Percentiles rank a stretch among this genome's conserved stretches.
Conservation (phyloP, 805 yeast species). For the Saccharomycodes ludwigii region DNA sequence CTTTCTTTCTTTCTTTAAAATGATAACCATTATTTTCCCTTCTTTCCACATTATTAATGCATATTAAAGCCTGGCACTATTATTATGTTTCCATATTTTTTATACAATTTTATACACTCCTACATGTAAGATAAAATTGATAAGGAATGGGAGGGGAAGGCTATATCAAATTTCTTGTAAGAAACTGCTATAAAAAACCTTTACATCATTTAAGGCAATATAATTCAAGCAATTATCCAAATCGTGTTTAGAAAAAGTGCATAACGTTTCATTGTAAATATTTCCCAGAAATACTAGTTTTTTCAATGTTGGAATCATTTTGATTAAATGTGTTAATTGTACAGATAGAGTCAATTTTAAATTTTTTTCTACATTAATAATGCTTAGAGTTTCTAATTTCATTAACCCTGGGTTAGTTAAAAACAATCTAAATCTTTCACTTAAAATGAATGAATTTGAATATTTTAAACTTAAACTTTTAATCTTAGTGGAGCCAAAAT, state of each 20-base stretch:
- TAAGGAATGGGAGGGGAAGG: no score
- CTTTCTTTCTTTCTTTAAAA: background rate
- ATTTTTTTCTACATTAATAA: constrained; percentile 17
- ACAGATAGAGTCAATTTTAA: constrained; percentile 22
- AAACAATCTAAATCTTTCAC: constrained; percentile 25
- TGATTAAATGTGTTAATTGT: constrained; percentile 20
- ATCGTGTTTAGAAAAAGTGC: constrained; percentile 18
- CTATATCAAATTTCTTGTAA: constrained; percentile 8
- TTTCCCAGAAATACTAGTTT: constrained; percentile 21
- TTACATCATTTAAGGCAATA: constrained; percentile 21
- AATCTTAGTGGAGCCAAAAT: constrained; percentile 17
- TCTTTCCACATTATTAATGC: no score
- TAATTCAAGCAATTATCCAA: constrained; percentile 17
- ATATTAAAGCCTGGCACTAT: no score
- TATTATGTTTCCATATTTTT: no score
- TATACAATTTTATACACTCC: no score
- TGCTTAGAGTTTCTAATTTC: constrained; percentile 15
- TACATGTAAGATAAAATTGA: no score
- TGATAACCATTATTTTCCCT: background rate
- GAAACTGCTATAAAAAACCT: constrained; percentile 24
- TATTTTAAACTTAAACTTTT: constrained; percentile 17
- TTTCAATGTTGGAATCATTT: constrained; percentile 22
- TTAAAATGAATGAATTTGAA: constrained; percentile 22
- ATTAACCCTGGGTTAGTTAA: constrained; percentile 17
- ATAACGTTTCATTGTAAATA: constrained; percentile 23